Evolutionary conservation across 2,329 filamentous ascomycete genomes (phyloP).

Genomic region (Bimuria novae-zelandiae): DNA sequence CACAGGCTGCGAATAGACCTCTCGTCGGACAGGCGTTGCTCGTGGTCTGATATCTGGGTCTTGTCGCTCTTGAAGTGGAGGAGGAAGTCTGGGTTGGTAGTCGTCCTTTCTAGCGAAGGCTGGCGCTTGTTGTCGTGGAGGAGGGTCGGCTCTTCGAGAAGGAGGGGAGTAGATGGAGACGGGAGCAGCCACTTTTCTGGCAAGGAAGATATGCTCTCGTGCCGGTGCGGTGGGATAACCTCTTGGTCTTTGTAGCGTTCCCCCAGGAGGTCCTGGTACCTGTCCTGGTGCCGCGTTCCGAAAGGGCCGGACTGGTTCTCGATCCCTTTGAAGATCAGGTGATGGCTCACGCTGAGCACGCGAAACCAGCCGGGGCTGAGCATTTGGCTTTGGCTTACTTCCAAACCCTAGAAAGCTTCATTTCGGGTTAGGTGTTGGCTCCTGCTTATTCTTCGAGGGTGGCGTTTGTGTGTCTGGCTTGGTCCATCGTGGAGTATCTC

Average conservation of each 20-base stretch:
- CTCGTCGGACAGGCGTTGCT: conserved; percentile 9
- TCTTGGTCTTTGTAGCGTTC: conserved; percentile 36
- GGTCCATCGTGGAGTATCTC: conserved; percentile 29
- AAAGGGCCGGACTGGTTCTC: conserved; percentile 20
- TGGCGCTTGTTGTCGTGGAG: conserved; percentile 10
- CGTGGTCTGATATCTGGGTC: conserved; percentile 12
- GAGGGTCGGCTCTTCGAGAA: conserved; percentile 13
- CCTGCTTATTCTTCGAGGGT: conserved; percentile 10
- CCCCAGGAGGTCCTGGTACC: conserved; percentile 29
- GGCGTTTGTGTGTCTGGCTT: conserved; percentile 23
- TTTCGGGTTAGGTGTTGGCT: conserved; percentile 9
- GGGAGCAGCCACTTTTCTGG: conserved; percentile 6
- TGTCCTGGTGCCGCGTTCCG: conserved; percentile 25
- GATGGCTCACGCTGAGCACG: conserved; percentile 5
- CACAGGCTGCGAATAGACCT: conserved; percentile 8
- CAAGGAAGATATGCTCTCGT: conserved; percentile 9
- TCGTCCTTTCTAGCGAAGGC: conserved; percentile 22
- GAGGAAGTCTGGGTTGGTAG: conserved; percentile 23
- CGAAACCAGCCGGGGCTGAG: conserved; percentile 1
- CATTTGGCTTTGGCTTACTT: conserved; percentile 17
- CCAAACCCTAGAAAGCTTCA: conserved; percentile 16
- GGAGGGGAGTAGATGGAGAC: neutral
- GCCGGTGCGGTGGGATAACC: conserved; percentile 16
- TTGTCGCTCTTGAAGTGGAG: conserved; percentile 12
- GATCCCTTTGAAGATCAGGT: conserved; percentile 12